Percentiles rank a stretch among this genome's conserved stretches.
Evolutionary conservation across 371 early-diverging fungal genomes (phyloP).

Genomic region (Lichtheimia hyalospora): DNA sequence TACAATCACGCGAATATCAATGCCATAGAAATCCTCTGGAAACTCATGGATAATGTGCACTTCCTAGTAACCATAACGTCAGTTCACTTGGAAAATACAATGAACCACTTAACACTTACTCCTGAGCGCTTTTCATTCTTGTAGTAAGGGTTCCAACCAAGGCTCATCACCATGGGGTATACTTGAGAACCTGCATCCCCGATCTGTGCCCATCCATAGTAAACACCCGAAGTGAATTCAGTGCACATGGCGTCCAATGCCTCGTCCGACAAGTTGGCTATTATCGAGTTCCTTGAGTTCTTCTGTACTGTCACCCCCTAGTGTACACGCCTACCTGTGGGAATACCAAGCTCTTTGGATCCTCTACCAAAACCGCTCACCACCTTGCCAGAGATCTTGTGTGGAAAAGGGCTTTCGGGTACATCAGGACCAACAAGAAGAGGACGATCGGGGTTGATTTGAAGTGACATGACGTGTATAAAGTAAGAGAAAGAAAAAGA

Average conservation of each 20-base stretch:
- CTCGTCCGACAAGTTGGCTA: conserved; percentile 89
- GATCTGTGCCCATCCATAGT: conserved; percentile 93
- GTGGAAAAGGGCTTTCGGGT: conserved; percentile 67
- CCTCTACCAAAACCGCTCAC: conserved; percentile 94
- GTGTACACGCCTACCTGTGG: conserved; percentile 73
- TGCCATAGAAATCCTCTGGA: conserved; percentile 88
- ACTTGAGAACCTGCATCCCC: conserved; percentile 49
- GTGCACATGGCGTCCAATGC: conserved; percentile 67
- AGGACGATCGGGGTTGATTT: conserved; percentile 53
- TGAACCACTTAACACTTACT: conserved; percentile 41
- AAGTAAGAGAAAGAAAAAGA: background rate
- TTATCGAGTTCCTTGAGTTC: background rate
- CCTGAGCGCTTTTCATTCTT: conserved; percentile 95
- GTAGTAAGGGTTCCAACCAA: conserved; percentile 98
- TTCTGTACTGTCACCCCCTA: background rate
- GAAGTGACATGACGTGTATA: background rate
- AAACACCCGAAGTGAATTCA: conserved; percentile 83
- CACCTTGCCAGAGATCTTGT: conserved; percentile 76
- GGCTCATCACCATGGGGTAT: conserved; percentile 96
- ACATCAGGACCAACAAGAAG: conserved; percentile 59
- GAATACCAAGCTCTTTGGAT: conserved; percentile 94
- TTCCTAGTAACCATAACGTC: conserved; percentile 60
- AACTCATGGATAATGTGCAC: conserved; percentile 93
- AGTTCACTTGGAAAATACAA: background rate
- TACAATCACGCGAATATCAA: conserved; percentile 79